These are phyloP conservation scores for Mycotypha africana DNA, from an alignment of 371 early-diverging fungal species.

Conservation along the genomic window DNA sequence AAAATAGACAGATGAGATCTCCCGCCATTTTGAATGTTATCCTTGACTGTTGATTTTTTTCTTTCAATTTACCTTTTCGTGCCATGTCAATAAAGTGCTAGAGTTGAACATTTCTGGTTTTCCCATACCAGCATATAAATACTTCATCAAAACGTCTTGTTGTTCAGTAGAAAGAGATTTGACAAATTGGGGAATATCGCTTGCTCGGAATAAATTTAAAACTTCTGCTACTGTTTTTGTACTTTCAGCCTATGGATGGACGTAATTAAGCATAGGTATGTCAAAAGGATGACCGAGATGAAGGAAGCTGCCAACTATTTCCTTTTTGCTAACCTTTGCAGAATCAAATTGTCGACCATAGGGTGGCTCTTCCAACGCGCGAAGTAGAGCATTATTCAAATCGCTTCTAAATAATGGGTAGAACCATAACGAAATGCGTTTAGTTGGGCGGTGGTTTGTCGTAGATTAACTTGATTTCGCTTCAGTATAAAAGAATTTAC, in stretches of 20 bases:
- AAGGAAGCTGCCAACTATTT: neutral
- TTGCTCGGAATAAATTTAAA: constrained; percentile 59
- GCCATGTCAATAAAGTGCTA: constrained; percentile 81
- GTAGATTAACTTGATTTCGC: too few species aligned
- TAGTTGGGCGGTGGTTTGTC: too few species aligned
- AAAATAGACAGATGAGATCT: too few species aligned
- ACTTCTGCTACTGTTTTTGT: constrained; percentile 79
- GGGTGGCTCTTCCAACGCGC: constrained; percentile 81
- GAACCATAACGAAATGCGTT: too few species aligned
- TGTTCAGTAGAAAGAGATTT: constrained; percentile 55
- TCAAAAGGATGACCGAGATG: too few species aligned
- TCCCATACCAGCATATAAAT: constrained; percentile 87
- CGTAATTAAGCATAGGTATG: too few species aligned
- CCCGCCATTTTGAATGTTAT: too few species aligned
- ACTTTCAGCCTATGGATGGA: constrained; percentile 48
- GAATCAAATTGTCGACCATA: constrained; percentile 64
- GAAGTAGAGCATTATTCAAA: constrained; percentile 56
- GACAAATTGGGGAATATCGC: constrained; percentile 64
- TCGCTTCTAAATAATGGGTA: too few species aligned
- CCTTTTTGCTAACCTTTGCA: constrained; percentile 59
- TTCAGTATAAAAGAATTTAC: constrained; percentile 30
- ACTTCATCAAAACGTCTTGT: constrained; percentile 83
- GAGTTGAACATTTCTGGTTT: constrained; percentile 83
- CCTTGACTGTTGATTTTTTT: too few species aligned
- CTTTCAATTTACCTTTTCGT: constrained; percentile 70